Evolutionary conservation across 495 filamentous ascomycete genomes (phyloP), one percentile per base, ranked within the genome.

Genomic region (Geoglossum glabrum): DNA sequence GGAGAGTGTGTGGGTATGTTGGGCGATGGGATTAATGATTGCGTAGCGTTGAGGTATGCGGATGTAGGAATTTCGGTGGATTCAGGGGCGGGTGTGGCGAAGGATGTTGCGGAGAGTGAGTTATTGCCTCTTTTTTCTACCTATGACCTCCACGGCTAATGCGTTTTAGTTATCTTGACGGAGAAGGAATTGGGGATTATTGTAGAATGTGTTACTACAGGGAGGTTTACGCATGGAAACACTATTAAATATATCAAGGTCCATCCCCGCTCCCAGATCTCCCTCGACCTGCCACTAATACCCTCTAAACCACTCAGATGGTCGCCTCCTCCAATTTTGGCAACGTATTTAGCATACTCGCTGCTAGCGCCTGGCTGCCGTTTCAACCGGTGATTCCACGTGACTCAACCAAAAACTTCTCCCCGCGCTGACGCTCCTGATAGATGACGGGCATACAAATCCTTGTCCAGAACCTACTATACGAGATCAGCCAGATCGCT

Each of bases 201-300:
- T 7, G 55, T 57, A 7, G 55, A 57, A 0, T 34, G 31, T 9
- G 55, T 57, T 6, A 57, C n/a, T 10, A 57, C 36, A 0, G 55
- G 55, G 15, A 31, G 55, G 6, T 38, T 57, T 33, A 57, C 55
- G 5, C 55, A 57, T 17, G 55, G 55, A 2, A 57, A 57, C 55
- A 57, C 55, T 5, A 57, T 57, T 10, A 57, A 57, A 15, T 57
- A 57, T 23, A 57, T 57, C 30, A 57, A 57, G n/a, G n/a, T n/a
- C n/a, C n/a, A n/a, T n/a, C n/a, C n/a, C n/a, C n/a, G n/a, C n/a
- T n/a, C n/a, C n/a, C n/a, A n/a, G n/a, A n/a, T n/a, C n/a, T n/a
- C n/a, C n/a, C n/a, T n/a, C n/a, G n/a, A n/a, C n/a, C n/a, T n/a
- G n/a, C n/a, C n/a, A n/a, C n/a, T n/a, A n/a, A n/a, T n/a, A n/a